Conservation (phyloP, 176 grass and related monocot genomes). For the Melocanna baccifera region DNA sequence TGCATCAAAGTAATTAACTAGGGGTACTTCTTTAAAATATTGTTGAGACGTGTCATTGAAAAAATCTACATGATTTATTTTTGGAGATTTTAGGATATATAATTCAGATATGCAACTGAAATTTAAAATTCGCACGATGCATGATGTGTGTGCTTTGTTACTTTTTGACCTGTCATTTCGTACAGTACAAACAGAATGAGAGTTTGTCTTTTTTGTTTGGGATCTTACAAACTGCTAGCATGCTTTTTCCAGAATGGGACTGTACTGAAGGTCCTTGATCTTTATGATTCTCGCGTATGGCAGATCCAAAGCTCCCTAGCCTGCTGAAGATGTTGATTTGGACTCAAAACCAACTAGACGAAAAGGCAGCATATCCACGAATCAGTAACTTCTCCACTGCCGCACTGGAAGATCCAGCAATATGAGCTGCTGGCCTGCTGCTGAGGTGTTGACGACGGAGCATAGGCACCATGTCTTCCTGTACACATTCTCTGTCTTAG, state of each 20-base stretch:
- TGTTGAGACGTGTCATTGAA: background rate
- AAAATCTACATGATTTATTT: background rate
- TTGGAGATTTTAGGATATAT: background rate
- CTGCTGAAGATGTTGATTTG: slow-evolving; percentile 91
- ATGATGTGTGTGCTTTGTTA: background rate
- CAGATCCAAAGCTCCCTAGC: slow-evolving; percentile 95
- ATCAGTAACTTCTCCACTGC: slow-evolving; percentile 75
- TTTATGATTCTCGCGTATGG: background rate
- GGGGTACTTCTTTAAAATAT: background rate
- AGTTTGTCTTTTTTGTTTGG: background rate
- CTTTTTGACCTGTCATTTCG: background rate
- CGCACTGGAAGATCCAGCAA: slow-evolving; percentile 56
- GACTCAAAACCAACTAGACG: slow-evolving; percentile 85
- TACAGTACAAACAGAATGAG: background rate
- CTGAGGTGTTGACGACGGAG: background rate
- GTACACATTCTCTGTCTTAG: background rate
- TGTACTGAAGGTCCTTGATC: background rate
- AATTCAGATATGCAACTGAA: background rate
- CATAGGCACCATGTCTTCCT: slow-evolving; percentile 2
- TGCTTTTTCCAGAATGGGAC: background rate
- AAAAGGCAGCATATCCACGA: slow-evolving; percentile 74
- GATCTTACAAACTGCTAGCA: background rate
- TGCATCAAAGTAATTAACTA: background rate
- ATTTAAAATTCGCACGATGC: background rate
- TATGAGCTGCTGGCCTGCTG: slow-evolving; percentile 36